Evolutionary conservation across 345 rosid genomes (phyloP).

Genomic region (Boechera stricta): DNA sequence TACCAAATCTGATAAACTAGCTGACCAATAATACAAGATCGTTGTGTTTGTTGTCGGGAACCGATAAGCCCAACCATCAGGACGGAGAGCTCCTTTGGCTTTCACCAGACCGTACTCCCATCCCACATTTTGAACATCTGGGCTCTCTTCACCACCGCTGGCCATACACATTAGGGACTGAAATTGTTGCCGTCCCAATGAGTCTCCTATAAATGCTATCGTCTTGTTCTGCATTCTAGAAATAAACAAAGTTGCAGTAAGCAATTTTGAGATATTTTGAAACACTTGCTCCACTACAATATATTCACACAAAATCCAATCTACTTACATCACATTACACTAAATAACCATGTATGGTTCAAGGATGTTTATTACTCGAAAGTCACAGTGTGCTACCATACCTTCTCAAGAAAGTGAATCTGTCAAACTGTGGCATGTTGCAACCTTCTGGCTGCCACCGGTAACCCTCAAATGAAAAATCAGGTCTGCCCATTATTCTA

Average conservation of each 20-base stretch:
- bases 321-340: slow-evolving; percentile 5
- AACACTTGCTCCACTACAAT: not conserved
- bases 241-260: slow-evolving; percentile 9
- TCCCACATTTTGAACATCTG: slow-evolving; percentile 66
- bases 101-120: slow-evolving; percentile 63
- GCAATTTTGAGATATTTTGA: slow-evolving; percentile 11
- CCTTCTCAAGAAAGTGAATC: slow-evolving; percentile 69
- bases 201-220: slow-evolving; percentile 84
- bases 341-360: not conserved
- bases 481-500: slow-evolving; percentile 61
- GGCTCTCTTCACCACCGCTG: slow-evolving; percentile 62
- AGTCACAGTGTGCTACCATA: slow-evolving; percentile 26
- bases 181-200: slow-evolving; percentile 81
- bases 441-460: slow-evolving; percentile 85
- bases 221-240: slow-evolving; percentile 78
- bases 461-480: slow-evolving; percentile 74
- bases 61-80: slow-evolving; percentile 74
- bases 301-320: slow-evolving; percentile 9
- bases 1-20: slow-evolving; percentile 61
- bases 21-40: slow-evolving; percentile 76
- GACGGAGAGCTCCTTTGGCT: slow-evolving; percentile 60
- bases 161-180: slow-evolving; percentile 84
- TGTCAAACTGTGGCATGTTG: slow-evolving; percentile 65
- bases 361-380: not conserved
- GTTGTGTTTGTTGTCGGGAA: slow-evolving; percentile 72